Evolutionary conservation across 2,329 filamentous ascomycete species (phyloP), one percentile per base, ranked within the genome.

Genomic region (Aspergillus udagawae): DNA sequence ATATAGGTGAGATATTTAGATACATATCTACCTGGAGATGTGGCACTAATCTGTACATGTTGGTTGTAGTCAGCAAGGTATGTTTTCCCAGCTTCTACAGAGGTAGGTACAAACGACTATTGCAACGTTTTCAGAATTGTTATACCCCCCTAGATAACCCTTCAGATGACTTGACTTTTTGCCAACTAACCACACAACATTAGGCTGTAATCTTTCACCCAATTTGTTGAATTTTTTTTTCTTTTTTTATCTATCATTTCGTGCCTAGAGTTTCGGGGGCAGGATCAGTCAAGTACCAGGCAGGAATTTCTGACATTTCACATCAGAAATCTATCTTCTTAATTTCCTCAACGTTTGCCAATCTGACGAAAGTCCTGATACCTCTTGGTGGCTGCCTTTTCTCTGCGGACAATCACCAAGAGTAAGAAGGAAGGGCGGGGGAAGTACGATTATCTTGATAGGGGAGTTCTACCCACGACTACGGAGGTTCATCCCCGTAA

Each of bases 381-480:
- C 57, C 61, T 23, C 53, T 53, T 25, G 57, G 61, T 63, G 59
- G 59, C 56, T 60, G 59, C 53, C 54, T 55, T 47, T 47, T 14
- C 51, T 45, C 56, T 60, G 52, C 54, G 54, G 49, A 47, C 42
- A 49, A 44, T 57, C 48, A 25, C 41, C 32, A 12, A 48, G 38
- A n/a, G 32, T 20, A 41, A 52, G 41, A 51, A 41, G 41, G 20
- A 41, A 52, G 21, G 23, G 23, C 17, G 45, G 50, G 41, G 17
- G 27, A 51, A 53, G 50, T 45, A 35, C 27, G 35, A 59, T 51
- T 35, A 50, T 50, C 27, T 12, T 17, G 7, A 38, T n/a, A 28
- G 35, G 23, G 38, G 51, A 32, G 23, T 23, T 17, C 35, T 38
- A 23, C 21, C 21, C 3, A 47, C 44, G 4, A 47, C 21, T 27